Evolutionary conservation across 345 rosid species (phyloP).

Genomic region (Brassica incana): DNA sequence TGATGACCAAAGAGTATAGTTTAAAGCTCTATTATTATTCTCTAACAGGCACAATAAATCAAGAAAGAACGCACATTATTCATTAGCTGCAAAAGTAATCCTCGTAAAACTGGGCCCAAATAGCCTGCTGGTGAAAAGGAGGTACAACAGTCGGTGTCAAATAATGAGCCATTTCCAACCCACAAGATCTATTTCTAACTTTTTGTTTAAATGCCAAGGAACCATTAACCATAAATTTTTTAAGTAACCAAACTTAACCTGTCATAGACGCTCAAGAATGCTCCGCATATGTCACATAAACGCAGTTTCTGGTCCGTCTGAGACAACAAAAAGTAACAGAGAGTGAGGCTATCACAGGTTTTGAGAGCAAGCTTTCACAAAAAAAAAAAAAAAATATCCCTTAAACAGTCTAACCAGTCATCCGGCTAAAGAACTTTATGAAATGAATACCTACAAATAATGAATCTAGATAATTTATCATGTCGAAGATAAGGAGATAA

Average conservation of each 20-base stretch:
- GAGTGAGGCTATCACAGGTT: constrained; percentile 1
- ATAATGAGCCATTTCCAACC: constrained; percentile 91
- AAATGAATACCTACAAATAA: background rate
- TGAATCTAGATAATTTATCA: constrained; percentile 9
- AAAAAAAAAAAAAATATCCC: background rate
- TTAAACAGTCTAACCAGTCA: background rate
- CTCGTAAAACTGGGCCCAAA: constrained; percentile 1
- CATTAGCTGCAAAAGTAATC: constrained; percentile 94
- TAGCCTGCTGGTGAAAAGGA: constrained; percentile 2
- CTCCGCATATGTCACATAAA: constrained; percentile 99
- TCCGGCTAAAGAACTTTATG: background rate
- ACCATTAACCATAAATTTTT: constrained; percentile 29
- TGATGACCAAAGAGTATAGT: constrained; percentile 5
- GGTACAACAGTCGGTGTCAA: constrained; percentile 76
- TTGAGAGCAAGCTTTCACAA: background rate
- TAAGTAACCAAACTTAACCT: constrained; percentile 53
- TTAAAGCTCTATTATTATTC: constrained; percentile 33
- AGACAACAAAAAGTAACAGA: constrained; percentile 28
- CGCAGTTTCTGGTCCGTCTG: constrained; percentile 99
- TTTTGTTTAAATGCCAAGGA: constrained; percentile 41
- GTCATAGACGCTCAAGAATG: constrained; percentile 98
- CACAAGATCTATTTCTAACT: constrained; percentile 49
- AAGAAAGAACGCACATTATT: constrained; percentile 94
- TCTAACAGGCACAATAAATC: constrained; percentile 58
- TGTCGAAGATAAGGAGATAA: constrained; percentile 6